Percentiles rank a stretch among this genome's conserved stretches.
Conservation (phyloP, 768 basidiomycete species). For the Panellus pusillus region DNA sequence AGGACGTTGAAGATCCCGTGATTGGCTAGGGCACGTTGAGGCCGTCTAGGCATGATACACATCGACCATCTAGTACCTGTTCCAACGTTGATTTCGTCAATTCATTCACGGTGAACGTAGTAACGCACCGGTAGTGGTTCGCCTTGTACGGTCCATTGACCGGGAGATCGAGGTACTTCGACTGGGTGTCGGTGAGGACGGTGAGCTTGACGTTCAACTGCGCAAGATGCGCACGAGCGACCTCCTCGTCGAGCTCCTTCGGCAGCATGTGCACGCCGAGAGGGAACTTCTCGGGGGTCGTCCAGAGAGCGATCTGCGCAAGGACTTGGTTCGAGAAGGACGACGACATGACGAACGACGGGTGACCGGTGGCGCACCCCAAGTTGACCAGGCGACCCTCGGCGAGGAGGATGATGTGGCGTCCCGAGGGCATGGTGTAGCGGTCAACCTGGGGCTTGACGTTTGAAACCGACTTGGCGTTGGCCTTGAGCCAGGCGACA, state of each 20-base stretch:
- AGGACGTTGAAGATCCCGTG: slow-evolving; percentile 71
- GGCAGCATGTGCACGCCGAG: slow-evolving; percentile 98
- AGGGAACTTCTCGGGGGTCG: slow-evolving; percentile 86
- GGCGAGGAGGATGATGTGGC: slow-evolving; percentile 95
- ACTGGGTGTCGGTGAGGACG: slow-evolving; percentile 68
- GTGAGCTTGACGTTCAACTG: slow-evolving; percentile 96
- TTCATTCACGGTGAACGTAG: too few species aligned
- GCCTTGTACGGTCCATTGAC: slow-evolving; percentile 68
- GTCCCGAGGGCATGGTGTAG: slow-evolving; percentile 87
- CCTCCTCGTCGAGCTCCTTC: slow-evolving; percentile 98
- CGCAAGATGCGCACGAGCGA: slow-evolving; percentile 91
- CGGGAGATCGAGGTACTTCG: slow-evolving; percentile 90
- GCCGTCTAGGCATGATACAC: slow-evolving; percentile 47
- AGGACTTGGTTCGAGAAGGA: slow-evolving; percentile 99
- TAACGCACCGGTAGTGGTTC: slow-evolving; percentile 30
- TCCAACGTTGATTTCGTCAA: slow-evolving; percentile 26
- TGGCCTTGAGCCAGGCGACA: slow-evolving; percentile 96
- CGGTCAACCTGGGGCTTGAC: slow-evolving; percentile 99
- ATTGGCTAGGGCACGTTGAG: slow-evolving; percentile 77
- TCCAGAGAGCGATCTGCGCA: slow-evolving; percentile 98
- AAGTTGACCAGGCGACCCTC: slow-evolving; percentile 99
- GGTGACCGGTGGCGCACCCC: slow-evolving; percentile 96
- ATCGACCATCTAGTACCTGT: slow-evolving; percentile 45
- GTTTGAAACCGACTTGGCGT: slow-evolving; percentile 80
- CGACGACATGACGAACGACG: slow-evolving; percentile 99